A percentile compares a stretch with the other conserved stretches of the same genome.
Conservation (phyloP, 345 rosid species). For the Noccaea caerulescens region DNA sequence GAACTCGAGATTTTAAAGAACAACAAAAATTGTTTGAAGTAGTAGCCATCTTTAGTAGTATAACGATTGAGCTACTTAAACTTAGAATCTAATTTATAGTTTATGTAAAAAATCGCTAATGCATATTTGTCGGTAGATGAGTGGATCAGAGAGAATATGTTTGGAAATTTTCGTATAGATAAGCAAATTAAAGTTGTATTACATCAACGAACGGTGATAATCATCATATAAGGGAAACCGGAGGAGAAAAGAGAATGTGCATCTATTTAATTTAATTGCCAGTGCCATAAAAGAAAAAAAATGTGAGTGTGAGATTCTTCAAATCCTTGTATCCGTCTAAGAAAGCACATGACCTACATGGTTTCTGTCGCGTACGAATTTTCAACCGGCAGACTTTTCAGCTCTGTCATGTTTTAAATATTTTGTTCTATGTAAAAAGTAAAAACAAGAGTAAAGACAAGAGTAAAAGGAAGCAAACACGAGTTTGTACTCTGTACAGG, state of each 20-base stretch:
- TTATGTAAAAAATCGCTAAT: too few relatives aligned
- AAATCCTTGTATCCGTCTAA: neutral
- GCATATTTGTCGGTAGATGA: too few relatives aligned
- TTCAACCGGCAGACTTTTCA: neutral
- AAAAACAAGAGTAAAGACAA: too few relatives aligned
- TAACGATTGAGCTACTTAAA: too few relatives aligned
- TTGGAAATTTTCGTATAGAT: neutral
- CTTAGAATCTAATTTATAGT: too few relatives aligned
- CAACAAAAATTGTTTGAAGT: too few relatives aligned
- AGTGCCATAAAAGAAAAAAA: neutral
- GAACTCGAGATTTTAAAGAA: too few relatives aligned
- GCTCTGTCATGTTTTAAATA: neutral
- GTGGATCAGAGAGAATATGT: too few relatives aligned
- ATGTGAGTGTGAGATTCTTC: neutral
- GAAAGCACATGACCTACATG: too few relatives aligned
- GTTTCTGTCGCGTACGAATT: neutral
- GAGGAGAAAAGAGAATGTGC: neutral
- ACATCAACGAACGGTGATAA: neutral
- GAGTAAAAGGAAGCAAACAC: too few relatives aligned
- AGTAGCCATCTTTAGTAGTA: too few relatives aligned
- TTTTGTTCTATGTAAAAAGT: too few relatives aligned
- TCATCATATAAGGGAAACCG: neutral
- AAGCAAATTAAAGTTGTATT: neutral
- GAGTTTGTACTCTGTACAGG: slow-evolving; percentile 10
- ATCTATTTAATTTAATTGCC: neutral